These are phyloP conservation scores for Phytophthora tentaculata DNA, from an alignment of 352 stramenopile species.

Conservation along the genomic window DNA sequence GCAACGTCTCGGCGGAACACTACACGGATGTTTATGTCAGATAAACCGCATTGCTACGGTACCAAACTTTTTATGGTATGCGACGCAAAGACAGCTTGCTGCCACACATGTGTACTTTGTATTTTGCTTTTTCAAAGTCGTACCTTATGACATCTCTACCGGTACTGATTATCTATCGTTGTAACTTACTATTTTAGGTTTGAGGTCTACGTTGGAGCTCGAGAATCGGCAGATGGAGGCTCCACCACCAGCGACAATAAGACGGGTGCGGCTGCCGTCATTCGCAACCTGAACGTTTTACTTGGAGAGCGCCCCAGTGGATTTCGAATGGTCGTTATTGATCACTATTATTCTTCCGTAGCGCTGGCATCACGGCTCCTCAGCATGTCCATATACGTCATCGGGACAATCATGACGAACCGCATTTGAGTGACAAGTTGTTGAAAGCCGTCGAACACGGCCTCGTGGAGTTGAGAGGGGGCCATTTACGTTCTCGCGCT, in stretches of 20 bases:
- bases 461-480: too few relatives aligned
- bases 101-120: not conserved
- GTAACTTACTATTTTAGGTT: not conserved
- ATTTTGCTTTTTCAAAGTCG: not conserved
- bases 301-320: not conserved
- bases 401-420: not conserved
- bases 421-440: not conserved
- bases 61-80: not conserved
- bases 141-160: not conserved
- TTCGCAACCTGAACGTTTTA: not conserved
- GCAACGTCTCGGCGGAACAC: not conserved
- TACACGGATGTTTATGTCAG: not conserved
- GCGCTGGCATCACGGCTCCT: not conserved
- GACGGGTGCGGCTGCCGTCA: not conserved
- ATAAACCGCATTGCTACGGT: not conserved
- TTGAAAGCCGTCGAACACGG: not conserved
- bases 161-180: not conserved
- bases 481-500: not conserved
- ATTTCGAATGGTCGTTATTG: not conserved
- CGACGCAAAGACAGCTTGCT: not conserved
- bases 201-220: not conserved
- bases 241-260: not conserved
- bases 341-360: not conserved
- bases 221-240: not conserved
- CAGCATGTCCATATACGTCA: not conserved